These are phyloP conservation scores for Tylopilus vinaceipallidus DNA, from an alignment of 768 basidiomycete genomes.

Conservation along the genomic window DNA sequence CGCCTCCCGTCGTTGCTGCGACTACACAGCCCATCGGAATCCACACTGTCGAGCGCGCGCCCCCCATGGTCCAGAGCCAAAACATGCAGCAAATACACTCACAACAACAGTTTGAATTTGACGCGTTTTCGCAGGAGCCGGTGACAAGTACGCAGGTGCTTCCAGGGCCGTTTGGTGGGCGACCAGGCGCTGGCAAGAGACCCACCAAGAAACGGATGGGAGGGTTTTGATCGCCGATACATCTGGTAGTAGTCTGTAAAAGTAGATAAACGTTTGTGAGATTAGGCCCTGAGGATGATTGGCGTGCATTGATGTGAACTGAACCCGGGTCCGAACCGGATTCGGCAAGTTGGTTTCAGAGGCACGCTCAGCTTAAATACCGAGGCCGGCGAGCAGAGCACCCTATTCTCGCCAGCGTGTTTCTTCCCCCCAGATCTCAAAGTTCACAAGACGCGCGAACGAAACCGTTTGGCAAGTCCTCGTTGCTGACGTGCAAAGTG, in stretches of 20 bases:
- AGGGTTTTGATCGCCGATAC: constrained; percentile 55
- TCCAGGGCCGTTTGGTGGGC: constrained; percentile 70
- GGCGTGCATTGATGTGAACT: neutral
- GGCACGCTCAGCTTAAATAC: constrained; percentile 1
- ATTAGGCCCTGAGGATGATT: constrained; percentile 3
- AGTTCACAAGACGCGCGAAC: constrained; percentile 10
- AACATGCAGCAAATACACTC: constrained; percentile 16
- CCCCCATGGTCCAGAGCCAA: constrained; percentile 8
- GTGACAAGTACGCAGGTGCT: constrained; percentile 68
- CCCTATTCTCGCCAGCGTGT: constrained; percentile 20
- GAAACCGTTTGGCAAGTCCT: constrained; percentile 15
- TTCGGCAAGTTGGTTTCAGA: constrained; percentile 25
- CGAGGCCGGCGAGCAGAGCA: constrained; percentile 19
- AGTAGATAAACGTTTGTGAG: constrained; percentile 1
- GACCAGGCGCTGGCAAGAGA: constrained; percentile 48
- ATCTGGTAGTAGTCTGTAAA: neutral
- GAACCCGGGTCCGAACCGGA: constrained; percentile 1
- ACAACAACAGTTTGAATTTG: constrained; percentile 14
- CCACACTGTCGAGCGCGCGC: constrained; percentile 1
- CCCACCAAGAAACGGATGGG: constrained; percentile 64
- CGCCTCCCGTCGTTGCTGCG: constrained; percentile 40
- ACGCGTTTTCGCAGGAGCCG: constrained; percentile 39
- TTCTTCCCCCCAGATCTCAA: constrained; percentile 19
- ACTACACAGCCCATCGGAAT: constrained; percentile 22
- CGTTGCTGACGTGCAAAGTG: constrained; percentile 50